A percentile compares a stretch with the other conserved stretches of the same genome.
phyloP scores from a whole-genome alignment of 768 basidiomycete species.

The Rickenella mellea region DNA sequence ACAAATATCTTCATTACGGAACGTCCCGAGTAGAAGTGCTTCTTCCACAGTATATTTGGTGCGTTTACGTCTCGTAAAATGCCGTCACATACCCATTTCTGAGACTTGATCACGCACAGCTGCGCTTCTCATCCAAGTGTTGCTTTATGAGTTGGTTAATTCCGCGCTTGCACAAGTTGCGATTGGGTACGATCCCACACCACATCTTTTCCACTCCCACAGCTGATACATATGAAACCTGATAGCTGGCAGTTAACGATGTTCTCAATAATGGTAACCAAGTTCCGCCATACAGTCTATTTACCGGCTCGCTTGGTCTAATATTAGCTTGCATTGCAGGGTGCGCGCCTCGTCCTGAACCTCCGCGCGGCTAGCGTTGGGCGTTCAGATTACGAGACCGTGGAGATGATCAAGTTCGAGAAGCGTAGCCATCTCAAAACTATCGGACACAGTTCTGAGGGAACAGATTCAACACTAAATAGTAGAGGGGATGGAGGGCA shows the following conservation, averaged over 20 bases:
- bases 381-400: background rate
- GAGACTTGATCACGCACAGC: too few species aligned
- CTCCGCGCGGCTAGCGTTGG: background rate
- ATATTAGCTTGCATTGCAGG: too few species aligned
- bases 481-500: background rate
- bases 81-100: too few species aligned
- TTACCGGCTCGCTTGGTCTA: too few species aligned
- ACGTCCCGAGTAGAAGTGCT: too few species aligned
- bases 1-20: background rate
- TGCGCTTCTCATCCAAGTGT: background rate
- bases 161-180: background rate
- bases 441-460: background rate
- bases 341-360: background rate
- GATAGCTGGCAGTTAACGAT: background rate
- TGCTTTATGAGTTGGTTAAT: background rate
- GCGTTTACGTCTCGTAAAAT: too few species aligned
- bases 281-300: too few species aligned
- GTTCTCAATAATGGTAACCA: background rate
- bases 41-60: too few species aligned
- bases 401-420: slow-evolving; percentile 1
- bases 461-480: background rate
- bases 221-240: too few species aligned
- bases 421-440: too few species aligned
- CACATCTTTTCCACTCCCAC: background rate
- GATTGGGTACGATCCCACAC: background rate